These are phyloP conservation scores for Parasarocladium wereldwijsianum DNA, from an alignment of 2,329 filamentous ascomycete species.

Conservation along the genomic window DNA sequence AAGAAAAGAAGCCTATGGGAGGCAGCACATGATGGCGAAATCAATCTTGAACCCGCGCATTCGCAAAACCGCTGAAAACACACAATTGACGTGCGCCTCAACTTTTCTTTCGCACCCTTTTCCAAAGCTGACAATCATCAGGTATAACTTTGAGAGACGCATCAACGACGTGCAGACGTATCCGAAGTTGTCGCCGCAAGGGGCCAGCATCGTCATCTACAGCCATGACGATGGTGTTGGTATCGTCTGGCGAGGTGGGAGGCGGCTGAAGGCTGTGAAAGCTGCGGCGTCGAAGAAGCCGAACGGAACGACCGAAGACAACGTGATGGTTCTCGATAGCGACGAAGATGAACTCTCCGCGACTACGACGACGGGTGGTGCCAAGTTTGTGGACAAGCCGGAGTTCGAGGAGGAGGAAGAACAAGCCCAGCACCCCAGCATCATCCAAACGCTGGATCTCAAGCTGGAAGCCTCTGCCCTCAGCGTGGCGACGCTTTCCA, in stretches of 20 bases:
- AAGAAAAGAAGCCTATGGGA: no score
- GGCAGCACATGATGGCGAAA: no score
- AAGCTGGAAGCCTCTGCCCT: constrained; percentile 39
- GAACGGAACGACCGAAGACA: constrained; percentile 36
- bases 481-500: constrained; percentile 39
- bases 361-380: constrained; percentile 15
- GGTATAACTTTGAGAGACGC: constrained; percentile 43
- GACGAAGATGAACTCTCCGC: constrained; percentile 36
- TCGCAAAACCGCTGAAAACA: constrained; percentile 33
- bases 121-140: constrained; percentile 14
- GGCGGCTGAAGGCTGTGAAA: constrained; percentile 36
- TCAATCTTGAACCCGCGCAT: no score
- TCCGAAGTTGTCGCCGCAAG: constrained; percentile 46
- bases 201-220: constrained; percentile 47
- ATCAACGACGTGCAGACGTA: constrained; percentile 46
- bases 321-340: constrained; percentile 48
- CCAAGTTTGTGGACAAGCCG: constrained; percentile 35
- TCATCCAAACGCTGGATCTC: constrained; percentile 47
- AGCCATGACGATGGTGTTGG: constrained; percentile 49
- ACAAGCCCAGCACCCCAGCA: constrained; percentile 35
- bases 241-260: constrained; percentile 47
- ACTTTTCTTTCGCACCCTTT: background rate
- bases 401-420: constrained; percentile 39
- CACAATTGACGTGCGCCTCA: constrained; percentile 29
- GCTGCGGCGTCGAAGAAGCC: constrained; percentile 22